A percentile compares a stretch with the other conserved stretches of the same genome.
These are phyloP conservation scores for Calonectria hawksworthii DNA, from an alignment of 2,329 filamentous ascomycete species.

Conservation along the genomic window DNA sequence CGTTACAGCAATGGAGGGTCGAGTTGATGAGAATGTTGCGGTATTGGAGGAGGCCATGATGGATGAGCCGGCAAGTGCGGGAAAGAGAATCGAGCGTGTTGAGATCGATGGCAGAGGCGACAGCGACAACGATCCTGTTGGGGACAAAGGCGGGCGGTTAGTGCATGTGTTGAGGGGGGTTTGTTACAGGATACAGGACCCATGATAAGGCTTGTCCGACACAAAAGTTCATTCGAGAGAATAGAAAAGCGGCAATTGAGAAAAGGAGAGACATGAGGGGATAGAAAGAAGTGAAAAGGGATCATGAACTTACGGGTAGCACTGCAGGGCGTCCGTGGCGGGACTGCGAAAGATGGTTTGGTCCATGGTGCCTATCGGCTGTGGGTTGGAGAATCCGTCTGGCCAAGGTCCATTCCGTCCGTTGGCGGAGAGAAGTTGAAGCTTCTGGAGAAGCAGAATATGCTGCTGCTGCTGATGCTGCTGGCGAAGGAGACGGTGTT, in stretches of 20 bases:
- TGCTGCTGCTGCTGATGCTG: conserved; percentile 44
- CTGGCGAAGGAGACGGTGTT: conserved; percentile 23
- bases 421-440: conserved; percentile 42
- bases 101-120: conserved; percentile 85
- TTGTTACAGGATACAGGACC: neutral
- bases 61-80: conserved; percentile 84
- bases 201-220: conserved; percentile 30
- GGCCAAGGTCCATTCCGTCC: conserved; percentile 47
- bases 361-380: conserved; percentile 44
- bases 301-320: conserved; percentile 45
- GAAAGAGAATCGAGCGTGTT: conserved; percentile 89
- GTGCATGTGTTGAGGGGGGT: conserved; percentile 13
- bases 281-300: conserved; percentile 19
- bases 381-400: conserved; percentile 42
- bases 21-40: conserved; percentile 79
- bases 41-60: conserved; percentile 83
- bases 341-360: conserved; percentile 41
- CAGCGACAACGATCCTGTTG: conserved; percentile 80
- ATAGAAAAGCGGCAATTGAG: neutral
- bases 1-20: conserved; percentile 85
- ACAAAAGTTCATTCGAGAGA: neutral
- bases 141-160: conserved; percentile 22
- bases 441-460: conserved; percentile 43
- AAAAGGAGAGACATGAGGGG: neutral
- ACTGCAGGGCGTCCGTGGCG: conserved; percentile 44